A percentile compares a stretch with the other conserved stretches of the same genome.
Conservation (phyloP, 352 stramenopile species). For the Phytophthora lateralis region DNA sequence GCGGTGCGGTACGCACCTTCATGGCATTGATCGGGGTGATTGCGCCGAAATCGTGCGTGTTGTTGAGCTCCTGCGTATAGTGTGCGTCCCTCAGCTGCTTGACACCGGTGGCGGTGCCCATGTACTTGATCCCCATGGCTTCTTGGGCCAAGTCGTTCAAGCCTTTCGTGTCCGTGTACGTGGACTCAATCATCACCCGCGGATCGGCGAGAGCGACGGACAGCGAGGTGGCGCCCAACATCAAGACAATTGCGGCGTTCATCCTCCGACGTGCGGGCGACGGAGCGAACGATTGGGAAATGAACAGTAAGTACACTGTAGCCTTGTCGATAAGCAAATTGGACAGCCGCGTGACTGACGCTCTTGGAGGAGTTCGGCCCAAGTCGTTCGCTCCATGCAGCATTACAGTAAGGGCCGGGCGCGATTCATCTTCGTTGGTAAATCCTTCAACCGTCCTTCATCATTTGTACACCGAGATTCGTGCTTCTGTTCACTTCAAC, state of each 20-base stretch:
- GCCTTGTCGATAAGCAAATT: background rate
- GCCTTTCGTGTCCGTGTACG: slow-evolving; percentile 30
- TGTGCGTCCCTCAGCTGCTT: slow-evolving; percentile 20
- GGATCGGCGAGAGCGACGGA: slow-evolving; percentile 15
- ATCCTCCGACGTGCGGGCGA: slow-evolving; percentile 12
- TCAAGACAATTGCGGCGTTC: slow-evolving; percentile 18
- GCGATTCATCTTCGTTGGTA: background rate
- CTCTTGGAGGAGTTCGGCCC: too few relatives aligned
- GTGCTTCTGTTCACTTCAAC: too few relatives aligned
- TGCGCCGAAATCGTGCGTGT: slow-evolving; percentile 24
- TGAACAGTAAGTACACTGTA: too few relatives aligned
- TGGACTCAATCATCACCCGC: slow-evolving; percentile 40
- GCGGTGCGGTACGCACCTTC: slow-evolving; percentile 16
- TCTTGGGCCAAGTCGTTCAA: slow-evolving; percentile 37
- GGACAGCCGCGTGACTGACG: background rate
- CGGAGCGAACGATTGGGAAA: slow-evolving; percentile 16
- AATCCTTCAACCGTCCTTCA: too few relatives aligned
- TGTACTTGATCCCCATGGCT: slow-evolving; percentile 35
- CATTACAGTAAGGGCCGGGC: slow-evolving; percentile 23
- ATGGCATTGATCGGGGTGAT: slow-evolving; percentile 29
- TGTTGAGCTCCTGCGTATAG: slow-evolving; percentile 20
- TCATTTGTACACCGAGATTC: too few relatives aligned
- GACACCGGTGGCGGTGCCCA: slow-evolving; percentile 30
- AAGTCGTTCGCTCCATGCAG: too few relatives aligned
- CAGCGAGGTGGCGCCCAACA: slow-evolving; percentile 16